phyloP scores from a whole-genome alignment of 108 stramenopile species.

The Cyclotella baltica region DNA sequence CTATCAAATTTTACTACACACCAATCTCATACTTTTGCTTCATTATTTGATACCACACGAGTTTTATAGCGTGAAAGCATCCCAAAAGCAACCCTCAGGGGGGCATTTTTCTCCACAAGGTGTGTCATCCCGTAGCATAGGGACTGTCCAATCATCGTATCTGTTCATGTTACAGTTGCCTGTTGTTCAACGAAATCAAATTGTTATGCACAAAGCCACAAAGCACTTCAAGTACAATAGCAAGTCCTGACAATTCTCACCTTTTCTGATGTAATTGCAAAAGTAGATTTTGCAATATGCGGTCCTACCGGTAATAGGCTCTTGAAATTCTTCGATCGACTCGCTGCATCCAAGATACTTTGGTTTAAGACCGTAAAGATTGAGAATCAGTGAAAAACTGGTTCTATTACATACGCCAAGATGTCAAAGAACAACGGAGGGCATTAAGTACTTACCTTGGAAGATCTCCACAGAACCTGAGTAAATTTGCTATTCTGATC shows the following conservation, averaged over 20 bases:
- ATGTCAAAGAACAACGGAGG: background rate
- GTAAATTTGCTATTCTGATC: slow-evolving; percentile 5
- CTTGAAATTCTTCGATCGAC: slow-evolving; percentile 10
- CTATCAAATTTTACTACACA: too few species aligned
- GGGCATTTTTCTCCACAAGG: slow-evolving; percentile 29
- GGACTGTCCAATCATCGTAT: slow-evolving; percentile 33
- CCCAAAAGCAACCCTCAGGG: slow-evolving; percentile 35
- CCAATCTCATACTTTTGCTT: too few species aligned
- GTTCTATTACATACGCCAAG: background rate
- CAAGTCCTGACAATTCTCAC: slow-evolving; percentile 1
- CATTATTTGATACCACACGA: too few species aligned
- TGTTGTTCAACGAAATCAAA: background rate
- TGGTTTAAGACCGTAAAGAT: background rate
- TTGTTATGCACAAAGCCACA: background rate
- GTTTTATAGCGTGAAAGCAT: slow-evolving; percentile 1
- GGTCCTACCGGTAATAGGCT: slow-evolving; percentile 3
- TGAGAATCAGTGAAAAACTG: background rate
- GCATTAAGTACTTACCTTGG: background rate
- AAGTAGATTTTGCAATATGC: slow-evolving; percentile 29
- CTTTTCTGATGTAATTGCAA: slow-evolving; percentile 20
- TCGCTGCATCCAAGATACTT: slow-evolving; percentile 45
- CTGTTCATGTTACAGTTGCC: slow-evolving; percentile 37
- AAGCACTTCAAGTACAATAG: background rate
- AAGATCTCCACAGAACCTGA: slow-evolving; percentile 13
- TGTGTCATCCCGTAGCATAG: slow-evolving; percentile 33